Conservation (phyloP, 805 yeast genomes). For the Wickerhamomyces alni region DNA sequence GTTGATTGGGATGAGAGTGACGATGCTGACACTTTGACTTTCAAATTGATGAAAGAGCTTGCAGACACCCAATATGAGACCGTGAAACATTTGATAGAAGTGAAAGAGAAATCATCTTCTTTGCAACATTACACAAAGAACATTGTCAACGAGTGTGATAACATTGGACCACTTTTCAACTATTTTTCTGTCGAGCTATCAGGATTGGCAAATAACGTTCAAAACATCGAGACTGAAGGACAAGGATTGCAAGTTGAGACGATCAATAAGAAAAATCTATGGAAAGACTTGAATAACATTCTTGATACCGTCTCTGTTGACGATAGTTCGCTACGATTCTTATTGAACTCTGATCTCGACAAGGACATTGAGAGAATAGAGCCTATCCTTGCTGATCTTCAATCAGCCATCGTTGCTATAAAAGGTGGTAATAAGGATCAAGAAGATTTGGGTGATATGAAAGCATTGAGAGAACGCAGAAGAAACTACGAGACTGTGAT, state of each 20-base stretch:
- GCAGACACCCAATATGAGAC: slow-evolving; percentile 57
- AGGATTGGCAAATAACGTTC: slow-evolving; percentile 61
- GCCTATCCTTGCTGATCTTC: slow-evolving; percentile 45
- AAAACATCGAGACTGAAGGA: slow-evolving; percentile 65
- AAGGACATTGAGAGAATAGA: slow-evolving; percentile 49
- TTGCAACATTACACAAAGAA: slow-evolving; percentile 36
- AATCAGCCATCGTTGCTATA: slow-evolving; percentile 60
- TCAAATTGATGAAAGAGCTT: slow-evolving; percentile 53
- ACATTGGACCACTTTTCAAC: slow-evolving; percentile 47
- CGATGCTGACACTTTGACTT: slow-evolving; percentile 51
- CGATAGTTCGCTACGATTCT: slow-evolving; percentile 41
- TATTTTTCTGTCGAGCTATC: slow-evolving; percentile 56
- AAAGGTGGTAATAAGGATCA: slow-evolving; percentile 38
- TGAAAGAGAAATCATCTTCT: slow-evolving; percentile 38
- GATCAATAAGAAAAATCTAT: slow-evolving; percentile 71
- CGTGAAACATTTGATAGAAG: slow-evolving; percentile 47
- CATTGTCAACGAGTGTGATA: slow-evolving; percentile 48
- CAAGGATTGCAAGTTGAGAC: slow-evolving; percentile 81
- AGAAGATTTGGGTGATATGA: slow-evolving; percentile 52
- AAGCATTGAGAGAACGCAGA: slow-evolving; percentile 64
- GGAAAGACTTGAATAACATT: slow-evolving; percentile 63
- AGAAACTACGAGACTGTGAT: slow-evolving; percentile 53
- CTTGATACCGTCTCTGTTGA: slow-evolving; percentile 66
- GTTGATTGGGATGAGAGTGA: slow-evolving; percentile 71
- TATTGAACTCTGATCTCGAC: slow-evolving; percentile 44